A percentile compares a stretch with the other conserved stretches of the same genome.
Conservation (phyloP, 495 filamentous ascomycete genomes). For the Penicillium cinerascens region DNA sequence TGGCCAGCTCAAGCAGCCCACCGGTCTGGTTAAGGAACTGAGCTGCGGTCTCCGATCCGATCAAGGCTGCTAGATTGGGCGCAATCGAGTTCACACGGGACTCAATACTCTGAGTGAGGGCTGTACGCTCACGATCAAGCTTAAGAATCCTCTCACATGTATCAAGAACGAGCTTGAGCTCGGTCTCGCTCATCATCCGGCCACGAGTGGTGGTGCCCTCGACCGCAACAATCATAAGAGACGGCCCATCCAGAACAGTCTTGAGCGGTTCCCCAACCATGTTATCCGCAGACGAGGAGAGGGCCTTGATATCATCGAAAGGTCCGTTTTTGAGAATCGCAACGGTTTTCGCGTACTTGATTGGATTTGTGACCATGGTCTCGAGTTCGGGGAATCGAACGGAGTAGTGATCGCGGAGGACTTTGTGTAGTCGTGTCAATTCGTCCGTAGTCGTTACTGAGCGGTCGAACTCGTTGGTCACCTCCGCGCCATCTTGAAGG, state of each 20-base stretch:
- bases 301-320: conserved; percentile 78
- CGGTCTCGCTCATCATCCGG: conserved; percentile 65
- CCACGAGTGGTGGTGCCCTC: conserved; percentile 89
- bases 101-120: conserved; percentile 91
- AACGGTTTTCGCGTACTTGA: conserved; percentile 95
- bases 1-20: conserved; percentile 81
- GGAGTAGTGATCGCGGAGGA: conserved; percentile 92
- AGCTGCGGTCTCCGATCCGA: conserved; percentile 92
- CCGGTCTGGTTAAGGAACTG: conserved; percentile 93
- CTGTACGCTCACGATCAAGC: conserved; percentile 82
- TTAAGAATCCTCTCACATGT: conserved; percentile 85
- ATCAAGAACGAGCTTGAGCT: conserved; percentile 68
- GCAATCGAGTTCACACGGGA: conserved; percentile 96
- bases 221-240: conserved; percentile 92
- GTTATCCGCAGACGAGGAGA: conserved; percentile 69
- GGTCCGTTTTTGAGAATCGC: conserved; percentile 91
- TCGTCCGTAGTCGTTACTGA: conserved; percentile 89
- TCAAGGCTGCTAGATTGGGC: conserved; percentile 87
- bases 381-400: conserved; percentile 94
- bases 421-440: conserved; percentile 91
- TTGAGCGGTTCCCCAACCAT: conserved; percentile 69
- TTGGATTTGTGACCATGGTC: conserved; percentile 81
- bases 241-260: conserved; percentile 77
- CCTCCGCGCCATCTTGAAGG: conserved; percentile 20
- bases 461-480: conserved; percentile 85